Evolutionary conservation across 768 basidiomycete species (phyloP).

Genomic region (Lanmaoa rubissima): DNA sequence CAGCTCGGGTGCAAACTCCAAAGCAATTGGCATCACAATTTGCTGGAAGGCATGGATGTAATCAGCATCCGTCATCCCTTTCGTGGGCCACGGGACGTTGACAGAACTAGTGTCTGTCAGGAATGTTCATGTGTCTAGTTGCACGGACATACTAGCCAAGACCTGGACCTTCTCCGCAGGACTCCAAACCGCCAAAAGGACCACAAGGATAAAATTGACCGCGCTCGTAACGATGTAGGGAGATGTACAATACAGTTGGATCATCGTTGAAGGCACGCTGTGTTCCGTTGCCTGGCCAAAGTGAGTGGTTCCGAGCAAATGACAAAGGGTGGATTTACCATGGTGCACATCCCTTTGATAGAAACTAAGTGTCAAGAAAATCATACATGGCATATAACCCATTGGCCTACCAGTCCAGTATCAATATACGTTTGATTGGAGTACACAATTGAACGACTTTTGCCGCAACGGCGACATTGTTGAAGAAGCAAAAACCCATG

Average conservation of each 20-base stretch:
- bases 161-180: conserved; percentile 81
- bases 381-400: not conserved
- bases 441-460: conserved; percentile 74
- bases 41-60: conserved; percentile 96
- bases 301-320: conserved; percentile 7
- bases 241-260: conserved; percentile 88
- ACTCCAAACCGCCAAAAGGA: conserved; percentile 82
- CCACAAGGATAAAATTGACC: conserved; percentile 93
- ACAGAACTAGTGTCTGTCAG: conserved; percentile 62
- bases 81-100: conserved; percentile 91
- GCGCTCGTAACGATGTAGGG: conserved; percentile 90
- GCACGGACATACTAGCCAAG: conserved; percentile 70
- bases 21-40: conserved; percentile 94
- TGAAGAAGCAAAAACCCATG: conserved; percentile 99
- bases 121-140: conserved; percentile 4
- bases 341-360: conserved; percentile 90
- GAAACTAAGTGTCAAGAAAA: conserved; percentile 10
- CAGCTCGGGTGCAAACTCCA: conserved; percentile 94
- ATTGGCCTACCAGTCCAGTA: conserved; percentile 85
- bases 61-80: conserved; percentile 91
- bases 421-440: conserved; percentile 75
- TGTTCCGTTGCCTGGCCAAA: conserved; percentile 83
- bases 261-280: conserved; percentile 96
- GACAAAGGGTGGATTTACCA: conserved; percentile 43
- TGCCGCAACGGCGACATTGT: conserved; percentile 94